Evolutionary conservation across 805 yeast genomes (phyloP).

Genomic region (Sugiyamaella floridensis): DNA sequence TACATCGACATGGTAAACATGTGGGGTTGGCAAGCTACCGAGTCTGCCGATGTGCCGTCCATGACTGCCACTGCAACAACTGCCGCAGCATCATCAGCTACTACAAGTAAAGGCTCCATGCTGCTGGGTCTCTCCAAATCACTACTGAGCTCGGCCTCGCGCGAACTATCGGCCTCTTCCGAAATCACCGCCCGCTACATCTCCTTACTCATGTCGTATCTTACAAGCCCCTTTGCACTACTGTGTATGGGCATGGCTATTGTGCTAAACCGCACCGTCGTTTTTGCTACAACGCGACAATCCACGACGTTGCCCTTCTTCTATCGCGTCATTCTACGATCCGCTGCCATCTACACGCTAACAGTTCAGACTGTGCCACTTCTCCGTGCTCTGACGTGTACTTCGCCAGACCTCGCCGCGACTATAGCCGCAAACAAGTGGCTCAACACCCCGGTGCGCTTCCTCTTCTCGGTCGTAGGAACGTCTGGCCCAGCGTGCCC

Average conservation of each 20-base stretch:
- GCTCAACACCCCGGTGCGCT: neutral
- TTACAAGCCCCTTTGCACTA: constrained; percentile 28
- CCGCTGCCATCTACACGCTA: constrained; percentile 33
- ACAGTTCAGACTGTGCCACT: constrained; percentile 34
- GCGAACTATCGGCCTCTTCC: constrained; percentile 7
- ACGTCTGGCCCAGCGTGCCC: constrained; percentile 33
- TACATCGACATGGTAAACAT: neutral
- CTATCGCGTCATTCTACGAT: constrained; percentile 34
- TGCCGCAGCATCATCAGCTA: neutral
- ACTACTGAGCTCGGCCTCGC: constrained; percentile 7
- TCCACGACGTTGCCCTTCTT: constrained; percentile 32
- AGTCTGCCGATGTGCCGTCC: neutral
- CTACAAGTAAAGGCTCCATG: neutral
- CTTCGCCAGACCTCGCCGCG: constrained; percentile 16
- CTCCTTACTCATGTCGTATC: constrained; percentile 12
- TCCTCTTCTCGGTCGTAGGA: neutral
- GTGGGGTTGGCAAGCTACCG: neutral
- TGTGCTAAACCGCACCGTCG: constrained; percentile 48
- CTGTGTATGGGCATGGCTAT: constrained; percentile 52
- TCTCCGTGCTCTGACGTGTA: constrained; percentile 28
- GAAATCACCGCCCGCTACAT: constrained; percentile 13
- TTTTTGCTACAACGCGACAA: constrained; percentile 49
- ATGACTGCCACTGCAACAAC: neutral
- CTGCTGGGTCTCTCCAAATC: constrained; percentile 12
- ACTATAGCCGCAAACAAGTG: neutral